phyloP scores from a whole-genome alignment of 331 rosid genomes.

The Quercus phellos region DNA sequence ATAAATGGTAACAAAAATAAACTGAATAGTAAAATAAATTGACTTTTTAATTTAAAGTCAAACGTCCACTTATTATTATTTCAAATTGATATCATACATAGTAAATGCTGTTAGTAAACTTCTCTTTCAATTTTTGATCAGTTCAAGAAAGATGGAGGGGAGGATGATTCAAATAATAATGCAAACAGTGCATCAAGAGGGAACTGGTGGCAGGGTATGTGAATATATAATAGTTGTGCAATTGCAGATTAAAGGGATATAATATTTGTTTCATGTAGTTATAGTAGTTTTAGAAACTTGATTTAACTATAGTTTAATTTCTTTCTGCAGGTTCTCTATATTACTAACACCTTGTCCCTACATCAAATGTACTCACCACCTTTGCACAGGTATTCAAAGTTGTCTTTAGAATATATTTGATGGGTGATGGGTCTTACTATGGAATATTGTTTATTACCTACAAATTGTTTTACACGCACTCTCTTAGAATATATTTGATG shows the following conservation, averaged over 20 bases:
- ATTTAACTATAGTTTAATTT: background rate
- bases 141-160: conserved; percentile 55
- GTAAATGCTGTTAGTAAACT: background rate
- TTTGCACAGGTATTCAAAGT: conserved; percentile 24
- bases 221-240: background rate
- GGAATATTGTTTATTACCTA: no score
- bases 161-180: conserved; percentile 44
- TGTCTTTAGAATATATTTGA: background rate
- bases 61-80: background rate
- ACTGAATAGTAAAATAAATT: no score
- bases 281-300: background rate
- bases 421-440: background rate
- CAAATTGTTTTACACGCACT: no score
- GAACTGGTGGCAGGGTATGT: conserved; percentile 92
- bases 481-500: no score
- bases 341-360: conserved; percentile 35
- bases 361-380: conserved; percentile 14
- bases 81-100: background rate
- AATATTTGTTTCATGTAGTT: background rate
- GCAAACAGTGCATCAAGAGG: conserved; percentile 66
- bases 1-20: background rate
- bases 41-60: no score
- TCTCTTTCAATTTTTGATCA: conserved; percentile 17
- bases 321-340: conserved; percentile 73
- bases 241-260: background rate